Evolutionary conservation across 2,329 filamentous ascomycete species (phyloP).

Genomic region (Mariannaea sp.): DNA sequence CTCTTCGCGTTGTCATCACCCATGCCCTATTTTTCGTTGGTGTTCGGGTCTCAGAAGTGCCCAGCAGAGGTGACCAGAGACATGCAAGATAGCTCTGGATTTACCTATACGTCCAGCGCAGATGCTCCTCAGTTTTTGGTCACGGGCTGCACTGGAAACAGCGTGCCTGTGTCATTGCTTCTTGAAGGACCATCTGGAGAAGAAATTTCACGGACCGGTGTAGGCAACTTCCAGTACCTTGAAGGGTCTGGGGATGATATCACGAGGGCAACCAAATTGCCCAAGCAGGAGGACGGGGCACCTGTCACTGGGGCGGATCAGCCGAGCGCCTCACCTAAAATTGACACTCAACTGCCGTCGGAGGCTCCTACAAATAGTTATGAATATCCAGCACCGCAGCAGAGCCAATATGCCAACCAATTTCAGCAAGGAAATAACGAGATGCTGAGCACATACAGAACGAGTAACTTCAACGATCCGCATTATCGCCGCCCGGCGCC

Average conservation of each 20-base stretch:
- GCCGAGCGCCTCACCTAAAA: conserved; percentile 50
- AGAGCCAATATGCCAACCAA: conserved; percentile 45
- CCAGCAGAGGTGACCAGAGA: conserved; percentile 62
- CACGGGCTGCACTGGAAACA: conserved; percentile 55
- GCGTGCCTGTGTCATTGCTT: conserved; percentile 60
- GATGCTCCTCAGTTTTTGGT: conserved; percentile 68
- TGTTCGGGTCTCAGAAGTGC: conserved; percentile 80
- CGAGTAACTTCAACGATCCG: conserved; percentile 55
- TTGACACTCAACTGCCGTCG: conserved; percentile 45
- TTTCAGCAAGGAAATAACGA: conserved; percentile 52
- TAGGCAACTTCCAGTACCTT: conserved; percentile 55
- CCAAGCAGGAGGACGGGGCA: conserved; percentile 46
- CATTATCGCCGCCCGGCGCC: conserved; percentile 48
- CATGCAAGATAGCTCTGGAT: conserved; percentile 62
- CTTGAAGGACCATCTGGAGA: conserved; percentile 58
- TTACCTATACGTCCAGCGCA: conserved; percentile 72
- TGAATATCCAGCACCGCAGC: conserved; percentile 50
- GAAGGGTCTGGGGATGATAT: conserved; percentile 54
- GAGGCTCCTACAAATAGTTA: conserved; percentile 51
- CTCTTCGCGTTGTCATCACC: conserved; percentile 62
- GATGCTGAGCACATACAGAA: conserved; percentile 62
- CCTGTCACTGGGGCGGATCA: conserved; percentile 46
- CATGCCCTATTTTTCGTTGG: conserved; percentile 64
- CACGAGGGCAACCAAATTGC: conserved; percentile 45
- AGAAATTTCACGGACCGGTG: conserved; percentile 55